Base-by-base conservation (phyloP, 441 rosid species). In the Pelargonium cotyledonis region DNA sequence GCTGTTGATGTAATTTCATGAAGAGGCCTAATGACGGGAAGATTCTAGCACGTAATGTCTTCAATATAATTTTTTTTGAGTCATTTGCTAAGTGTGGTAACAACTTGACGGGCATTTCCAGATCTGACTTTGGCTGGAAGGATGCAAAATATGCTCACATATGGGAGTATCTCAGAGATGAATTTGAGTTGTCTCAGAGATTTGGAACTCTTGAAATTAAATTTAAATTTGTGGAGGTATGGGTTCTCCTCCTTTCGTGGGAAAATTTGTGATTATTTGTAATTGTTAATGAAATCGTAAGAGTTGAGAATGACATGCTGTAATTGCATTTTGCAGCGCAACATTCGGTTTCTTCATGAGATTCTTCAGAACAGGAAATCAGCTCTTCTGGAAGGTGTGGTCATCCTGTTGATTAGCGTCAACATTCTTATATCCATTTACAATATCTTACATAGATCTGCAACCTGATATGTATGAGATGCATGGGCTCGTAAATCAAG, bases 51-150 rank as follows among this genome's bases (percentile, higher is more conserved):
- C n/a, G n/a, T n/a, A n/a, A n/a, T n/a, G n/a, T n/a, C n/a, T n/a
- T n/a, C n/a, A n/a, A n/a, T n/a, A n/a, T n/a, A n/a, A n/a, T n/a
- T n/a, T n/a, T n/a, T n/a, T n/a, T n/a, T 29, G 1, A 29, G 35
- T 29, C 35, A 29, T 29, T 29, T 29, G 35, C 35, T 29, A 29
- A 1, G 35, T 29, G 35, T 29, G 35, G n/a, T 14, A 18, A 49
- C 57, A 3, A 49, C 57, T 68, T 53, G 63, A 11, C 51, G 70
- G 75, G 75, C 67, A 70, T 58, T 51, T 73, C 75, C 84, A 93
- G 98, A 82, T 94, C 97, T 8, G 98, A 94, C 76, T 91, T 94
- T 67, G 97, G 97, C 15, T 94, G 98, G 98, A 94, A 94, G 75
- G 90, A 94, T 78, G 98, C 97, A 1, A 94, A 91, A 78, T 94